These are phyloP conservation scores for Pulveroboletus sp. DNA, from an alignment of 768 basidiomycete species.

Conservation along the genomic window DNA sequence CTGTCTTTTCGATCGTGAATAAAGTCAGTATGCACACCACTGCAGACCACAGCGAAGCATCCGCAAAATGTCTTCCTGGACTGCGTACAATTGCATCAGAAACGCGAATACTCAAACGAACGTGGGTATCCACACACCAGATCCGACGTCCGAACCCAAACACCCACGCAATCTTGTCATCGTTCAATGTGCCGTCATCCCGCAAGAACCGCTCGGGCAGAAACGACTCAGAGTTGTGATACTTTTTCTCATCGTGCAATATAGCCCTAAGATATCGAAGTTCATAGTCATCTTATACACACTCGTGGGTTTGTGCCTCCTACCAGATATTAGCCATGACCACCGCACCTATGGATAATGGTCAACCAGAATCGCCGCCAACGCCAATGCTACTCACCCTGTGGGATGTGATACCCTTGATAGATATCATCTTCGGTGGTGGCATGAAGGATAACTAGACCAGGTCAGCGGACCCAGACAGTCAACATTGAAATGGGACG, in stretches of 20 bases:
- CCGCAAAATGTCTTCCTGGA: constrained; percentile 20
- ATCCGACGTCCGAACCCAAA: constrained; percentile 23
- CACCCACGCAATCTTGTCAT: constrained; percentile 4
- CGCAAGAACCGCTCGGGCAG: constrained; percentile 36
- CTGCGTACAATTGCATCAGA: neutral
- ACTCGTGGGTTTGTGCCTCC: too few species aligned
- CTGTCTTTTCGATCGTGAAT: constrained; percentile 17
- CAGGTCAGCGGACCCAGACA: neutral
- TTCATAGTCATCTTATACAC: neutral
- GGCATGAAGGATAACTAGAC: constrained; percentile 38
- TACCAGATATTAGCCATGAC: constrained; percentile 13
- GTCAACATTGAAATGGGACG: neutral
- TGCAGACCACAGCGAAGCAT: constrained; percentile 21
- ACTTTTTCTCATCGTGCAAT: constrained; percentile 34
- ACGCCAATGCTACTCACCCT: neutral
- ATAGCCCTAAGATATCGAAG: constrained; percentile 32
- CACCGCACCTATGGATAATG: constrained; percentile 1
- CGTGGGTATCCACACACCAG: constrained; percentile 6
- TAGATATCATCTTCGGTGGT: constrained; percentile 35
- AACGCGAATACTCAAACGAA: neutral
- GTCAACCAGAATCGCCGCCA: neutral
- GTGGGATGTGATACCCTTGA: constrained; percentile 33
- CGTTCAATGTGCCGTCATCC: constrained; percentile 14
- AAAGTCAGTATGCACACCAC: constrained; percentile 14
- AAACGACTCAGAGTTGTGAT: constrained; percentile 32